These are phyloP conservation scores for Lunularia cruciata DNA, from an alignment of 225 moss, liverwort and hornwort genomes.

Conservation along the genomic window DNA sequence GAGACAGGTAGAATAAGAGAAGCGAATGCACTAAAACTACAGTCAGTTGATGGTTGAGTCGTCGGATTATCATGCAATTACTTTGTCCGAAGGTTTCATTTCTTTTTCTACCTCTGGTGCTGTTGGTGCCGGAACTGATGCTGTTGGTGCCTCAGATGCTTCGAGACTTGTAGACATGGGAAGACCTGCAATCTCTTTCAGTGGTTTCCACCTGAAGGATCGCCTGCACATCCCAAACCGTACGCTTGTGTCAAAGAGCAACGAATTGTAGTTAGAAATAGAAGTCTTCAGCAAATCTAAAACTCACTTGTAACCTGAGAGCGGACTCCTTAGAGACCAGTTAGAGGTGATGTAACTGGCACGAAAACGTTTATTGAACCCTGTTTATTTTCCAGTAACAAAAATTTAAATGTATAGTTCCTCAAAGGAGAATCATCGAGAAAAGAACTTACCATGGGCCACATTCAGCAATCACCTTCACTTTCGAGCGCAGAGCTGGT, in stretches of 20 bases:
- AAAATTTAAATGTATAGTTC: too few species aligned
- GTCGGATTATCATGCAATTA: conserved; percentile 15
- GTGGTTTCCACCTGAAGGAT: conserved; percentile 76
- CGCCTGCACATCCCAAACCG: conserved; percentile 47
- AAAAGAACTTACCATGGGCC: conserved; percentile 66
- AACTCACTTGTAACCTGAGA: too few species aligned
- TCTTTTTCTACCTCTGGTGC: neutral
- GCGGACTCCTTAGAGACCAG: too few species aligned
- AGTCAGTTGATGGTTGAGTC: neutral
- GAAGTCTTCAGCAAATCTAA: too few species aligned
- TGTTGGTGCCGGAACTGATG: neutral
- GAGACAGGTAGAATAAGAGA: too few species aligned
- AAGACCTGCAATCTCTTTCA: conserved; percentile 76
- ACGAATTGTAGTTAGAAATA: too few species aligned
- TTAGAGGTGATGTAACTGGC: too few species aligned
- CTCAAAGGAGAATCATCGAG: too few species aligned
- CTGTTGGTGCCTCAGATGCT: conserved; percentile 18
- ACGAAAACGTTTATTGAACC: too few species aligned
- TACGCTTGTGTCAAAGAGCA: too few species aligned
- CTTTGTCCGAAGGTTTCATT: conserved; percentile 11
- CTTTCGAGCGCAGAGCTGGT: conserved; percentile 69
- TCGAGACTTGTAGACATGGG: conserved; percentile 40
- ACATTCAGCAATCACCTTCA: conserved; percentile 96
- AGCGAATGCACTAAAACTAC: neutral
- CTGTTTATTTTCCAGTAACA: too few species aligned